These are phyloP conservation scores for Yarrowia sp. DNA, from an alignment of 805 yeast species.

Conservation along the genomic window DNA sequence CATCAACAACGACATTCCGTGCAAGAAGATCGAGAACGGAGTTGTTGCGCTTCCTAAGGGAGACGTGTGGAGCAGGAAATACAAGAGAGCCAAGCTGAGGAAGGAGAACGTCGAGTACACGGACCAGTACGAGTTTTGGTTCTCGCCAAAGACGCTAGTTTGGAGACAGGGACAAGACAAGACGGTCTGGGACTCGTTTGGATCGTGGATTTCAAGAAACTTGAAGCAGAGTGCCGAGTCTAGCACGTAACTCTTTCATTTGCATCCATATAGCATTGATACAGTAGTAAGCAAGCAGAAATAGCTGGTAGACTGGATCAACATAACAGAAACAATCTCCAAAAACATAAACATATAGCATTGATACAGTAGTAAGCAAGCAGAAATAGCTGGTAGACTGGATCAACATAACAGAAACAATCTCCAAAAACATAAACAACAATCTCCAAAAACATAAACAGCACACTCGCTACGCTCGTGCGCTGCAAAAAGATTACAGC, in stretches of 20 bases:
- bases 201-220: not conserved
- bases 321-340: no score
- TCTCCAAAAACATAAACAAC: no score
- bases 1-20: constrained; percentile 1
- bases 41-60: not conserved
- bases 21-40: not conserved
- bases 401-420: no score
- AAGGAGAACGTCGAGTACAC: not conserved
- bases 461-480: not conserved
- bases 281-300: no score
- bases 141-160: not conserved
- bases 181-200: constrained; percentile 11
- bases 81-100: constrained; percentile 7
- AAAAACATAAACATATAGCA: no score
- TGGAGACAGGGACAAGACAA: not conserved
- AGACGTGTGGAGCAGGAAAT: constrained; percentile 2
- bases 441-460: not conserved
- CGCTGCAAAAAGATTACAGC: constrained; percentile 8
- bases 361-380: no score
- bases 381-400: no score
- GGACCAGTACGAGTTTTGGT: not conserved
- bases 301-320: no score
- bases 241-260: no score
- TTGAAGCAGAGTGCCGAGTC: no score
- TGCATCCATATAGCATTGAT: no score